A percentile compares a stretch with the other conserved stretches of the same genome.
Conservation (phyloP, 768 basidiomycete species). For the Brasilioporus rufonigricans region DNA sequence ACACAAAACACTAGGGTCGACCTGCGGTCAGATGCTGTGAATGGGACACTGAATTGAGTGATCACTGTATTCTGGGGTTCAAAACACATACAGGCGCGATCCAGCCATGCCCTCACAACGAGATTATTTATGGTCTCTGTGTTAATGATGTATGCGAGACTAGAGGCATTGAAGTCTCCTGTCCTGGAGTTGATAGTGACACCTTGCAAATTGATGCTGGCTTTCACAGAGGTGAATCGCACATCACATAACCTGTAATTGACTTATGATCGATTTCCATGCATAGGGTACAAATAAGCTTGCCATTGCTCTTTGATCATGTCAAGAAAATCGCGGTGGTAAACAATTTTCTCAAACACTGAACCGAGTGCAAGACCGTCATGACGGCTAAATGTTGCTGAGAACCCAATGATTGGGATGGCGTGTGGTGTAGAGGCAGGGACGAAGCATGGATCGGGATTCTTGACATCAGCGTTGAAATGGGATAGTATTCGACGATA, state of each 20-base stretch:
- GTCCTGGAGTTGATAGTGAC: constrained; percentile 65
- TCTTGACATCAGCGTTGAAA: constrained; percentile 68
- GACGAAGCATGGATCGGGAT: constrained; percentile 45
- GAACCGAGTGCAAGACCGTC: constrained; percentile 87
- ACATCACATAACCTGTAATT: constrained; percentile 73
- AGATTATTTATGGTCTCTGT: constrained; percentile 73
- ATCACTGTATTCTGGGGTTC: constrained; percentile 5
- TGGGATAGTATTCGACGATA: constrained; percentile 83
- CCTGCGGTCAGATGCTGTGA: constrained; percentile 52
- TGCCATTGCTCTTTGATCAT: constrained; percentile 95
- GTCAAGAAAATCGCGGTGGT: constrained; percentile 84
- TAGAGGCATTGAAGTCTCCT: constrained; percentile 80
- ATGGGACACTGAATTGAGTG: not conserved
- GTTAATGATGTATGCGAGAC: constrained; percentile 81
- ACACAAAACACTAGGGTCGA: constrained; percentile 95
- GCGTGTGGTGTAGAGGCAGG: constrained; percentile 40
- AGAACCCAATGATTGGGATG: constrained; percentile 90
- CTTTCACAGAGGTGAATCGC: constrained; percentile 79
- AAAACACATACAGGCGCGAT: constrained; percentile 64
- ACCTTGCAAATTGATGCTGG: constrained; percentile 62
- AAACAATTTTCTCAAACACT: constrained; percentile 89
- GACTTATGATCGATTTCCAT: not conserved
- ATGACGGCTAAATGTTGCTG: constrained; percentile 91
- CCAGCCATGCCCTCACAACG: constrained; percentile 81
- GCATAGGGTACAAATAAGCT: not conserved